Evolutionary conservation across 1,284 basidiomycete genomes (phyloP).

Genomic region (Apiotrichum akiyoshidainum): DNA sequence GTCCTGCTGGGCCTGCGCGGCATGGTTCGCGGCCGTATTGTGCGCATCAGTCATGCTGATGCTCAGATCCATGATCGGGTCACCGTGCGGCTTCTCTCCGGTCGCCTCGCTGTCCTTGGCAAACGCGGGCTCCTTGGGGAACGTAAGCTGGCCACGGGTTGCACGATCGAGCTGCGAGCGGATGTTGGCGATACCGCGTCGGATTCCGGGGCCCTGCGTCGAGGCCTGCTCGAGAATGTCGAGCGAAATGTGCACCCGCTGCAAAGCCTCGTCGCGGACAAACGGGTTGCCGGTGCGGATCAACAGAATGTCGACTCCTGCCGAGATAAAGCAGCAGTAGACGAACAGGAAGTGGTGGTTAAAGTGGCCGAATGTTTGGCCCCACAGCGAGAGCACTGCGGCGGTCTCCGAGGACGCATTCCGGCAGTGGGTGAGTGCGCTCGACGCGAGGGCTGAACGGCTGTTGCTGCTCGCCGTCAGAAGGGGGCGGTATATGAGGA

Average conservation of each 20-base stretch:
- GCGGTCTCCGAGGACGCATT: conserved; percentile 12
- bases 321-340: conserved; percentile 19
- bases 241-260: conserved; percentile 18
- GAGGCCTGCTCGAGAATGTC: conserved; percentile 19
- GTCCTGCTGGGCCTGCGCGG: conserved; percentile 1
- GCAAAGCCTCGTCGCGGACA: conserved; percentile 19
- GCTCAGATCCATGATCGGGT: background rate
- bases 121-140: background rate
- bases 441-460: conserved; percentile 8
- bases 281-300: conserved; percentile 24
- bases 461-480: conserved; percentile 9
- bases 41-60: background rate
- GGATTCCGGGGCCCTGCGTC: conserved; percentile 18
- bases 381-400: conserved; percentile 18
- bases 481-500: conserved; percentile 21
- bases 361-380: conserved; percentile 14
- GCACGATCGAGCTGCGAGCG: conserved; percentile 14
- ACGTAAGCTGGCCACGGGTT: conserved; percentile 1
- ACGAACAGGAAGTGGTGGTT: conserved; percentile 18
- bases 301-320: conserved; percentile 20
- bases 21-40: background rate
- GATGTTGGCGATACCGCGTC: conserved; percentile 17
- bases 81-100: background rate
- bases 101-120: background rate
- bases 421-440: conserved; percentile 15